A percentile compares a stretch with the other conserved stretches of the same genome.
Evolutionary conservation across 768 basidiomycete genomes (phyloP).

Genomic region (Auricularia cornea): DNA sequence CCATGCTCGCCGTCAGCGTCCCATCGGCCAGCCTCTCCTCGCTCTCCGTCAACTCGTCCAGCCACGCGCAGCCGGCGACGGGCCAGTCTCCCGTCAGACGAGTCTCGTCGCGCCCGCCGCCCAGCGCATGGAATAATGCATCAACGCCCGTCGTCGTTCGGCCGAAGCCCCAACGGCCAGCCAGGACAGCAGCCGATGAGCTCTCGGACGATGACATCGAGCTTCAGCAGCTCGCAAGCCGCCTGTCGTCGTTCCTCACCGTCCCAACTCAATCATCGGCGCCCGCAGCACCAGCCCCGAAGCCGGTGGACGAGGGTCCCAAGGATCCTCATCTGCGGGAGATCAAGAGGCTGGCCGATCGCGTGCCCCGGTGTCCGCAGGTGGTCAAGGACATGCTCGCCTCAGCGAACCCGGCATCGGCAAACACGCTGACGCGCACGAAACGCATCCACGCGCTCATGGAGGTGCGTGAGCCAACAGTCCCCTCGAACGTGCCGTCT

Average conservation of each 20-base stretch:
- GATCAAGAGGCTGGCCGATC: background rate
- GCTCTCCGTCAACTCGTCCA: no score
- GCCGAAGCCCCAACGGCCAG: background rate
- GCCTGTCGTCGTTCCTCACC: background rate
- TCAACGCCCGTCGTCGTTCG: background rate
- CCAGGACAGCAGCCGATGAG: background rate
- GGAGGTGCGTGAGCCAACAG: background rate
- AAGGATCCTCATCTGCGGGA: background rate
- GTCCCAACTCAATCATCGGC: background rate
- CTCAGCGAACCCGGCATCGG: background rate
- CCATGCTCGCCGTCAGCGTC: no score
- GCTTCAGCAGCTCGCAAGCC: background rate
- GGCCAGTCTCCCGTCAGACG: no score
- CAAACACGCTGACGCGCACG: background rate
- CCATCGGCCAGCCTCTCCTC: no score
- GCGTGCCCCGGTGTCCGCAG: background rate
- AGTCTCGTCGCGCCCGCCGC: background rate
- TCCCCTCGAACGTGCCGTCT: background rate
- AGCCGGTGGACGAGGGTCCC: background rate
- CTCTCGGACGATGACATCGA: background rate
- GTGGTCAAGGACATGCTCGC: background rate
- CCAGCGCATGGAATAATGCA: background rate
- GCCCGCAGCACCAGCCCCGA: background rate
- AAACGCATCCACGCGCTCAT: slow-evolving; percentile 1
- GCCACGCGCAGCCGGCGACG: no score